These are phyloP conservation scores for Coniochaeta sp. DNA, from an alignment of 2,329 filamentous ascomycete species.

Conservation along the genomic window DNA sequence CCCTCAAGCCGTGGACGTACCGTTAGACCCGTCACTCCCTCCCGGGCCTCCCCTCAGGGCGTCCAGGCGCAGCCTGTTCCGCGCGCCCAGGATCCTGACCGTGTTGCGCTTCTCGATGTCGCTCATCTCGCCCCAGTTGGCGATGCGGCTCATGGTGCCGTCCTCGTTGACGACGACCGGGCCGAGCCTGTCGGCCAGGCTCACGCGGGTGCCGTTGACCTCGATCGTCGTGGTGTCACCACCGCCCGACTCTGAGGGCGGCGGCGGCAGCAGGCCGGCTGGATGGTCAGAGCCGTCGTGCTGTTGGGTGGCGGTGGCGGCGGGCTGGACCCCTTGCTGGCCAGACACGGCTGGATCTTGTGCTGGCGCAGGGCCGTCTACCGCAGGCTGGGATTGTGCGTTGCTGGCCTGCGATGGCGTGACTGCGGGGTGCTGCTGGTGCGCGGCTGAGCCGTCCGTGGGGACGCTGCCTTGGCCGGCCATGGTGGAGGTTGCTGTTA, in stretches of 20 bases:
- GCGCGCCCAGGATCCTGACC: slow-evolving; percentile 56
- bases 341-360: background rate
- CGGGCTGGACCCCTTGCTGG: background rate
- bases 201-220: slow-evolving; percentile 36
- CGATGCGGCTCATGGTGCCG: slow-evolving; percentile 62
- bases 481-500: slow-evolving; percentile 1
- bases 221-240: slow-evolving; percentile 14
- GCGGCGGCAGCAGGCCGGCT: slow-evolving; percentile 3
- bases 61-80: slow-evolving; percentile 58
- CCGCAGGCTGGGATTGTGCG: background rate
- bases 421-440: background rate
- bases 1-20: background rate
- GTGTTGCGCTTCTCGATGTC: slow-evolving; percentile 61
- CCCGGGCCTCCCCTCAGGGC: slow-evolving; percentile 41
- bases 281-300: slow-evolving; percentile 2
- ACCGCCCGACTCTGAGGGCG: background rate
- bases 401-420: background rate
- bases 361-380: background rate
- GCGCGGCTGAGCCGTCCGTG: background rate
- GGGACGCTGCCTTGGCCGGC: background rate
- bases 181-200: slow-evolving; percentile 57
- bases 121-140: slow-evolving; percentile 68
- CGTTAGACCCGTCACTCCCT: too few relatives aligned
- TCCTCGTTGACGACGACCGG: slow-evolving; percentile 69
- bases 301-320: background rate